phyloP scores from a whole-genome alignment of 1,139 yeast species.

The Diutina rugosa region DNA sequence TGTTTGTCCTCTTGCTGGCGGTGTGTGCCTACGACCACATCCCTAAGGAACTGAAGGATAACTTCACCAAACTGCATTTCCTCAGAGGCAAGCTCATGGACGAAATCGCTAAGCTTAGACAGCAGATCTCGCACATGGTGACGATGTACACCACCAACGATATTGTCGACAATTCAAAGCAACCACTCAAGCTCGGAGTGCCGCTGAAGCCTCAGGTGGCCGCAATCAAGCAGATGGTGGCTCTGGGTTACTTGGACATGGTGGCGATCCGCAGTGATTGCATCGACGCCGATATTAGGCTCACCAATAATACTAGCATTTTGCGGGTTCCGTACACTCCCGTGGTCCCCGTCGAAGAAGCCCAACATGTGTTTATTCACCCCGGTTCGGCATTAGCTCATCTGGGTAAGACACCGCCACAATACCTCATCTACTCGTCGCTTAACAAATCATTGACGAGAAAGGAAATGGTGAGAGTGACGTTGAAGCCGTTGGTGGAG shows the following conservation, averaged over 20 bases:
- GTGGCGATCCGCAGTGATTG: constrained; percentile 76
- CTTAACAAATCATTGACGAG: constrained; percentile 37
- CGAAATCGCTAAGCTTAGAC: constrained; percentile 71
- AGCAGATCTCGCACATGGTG: constrained; percentile 68
- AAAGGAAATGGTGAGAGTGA: constrained; percentile 13
- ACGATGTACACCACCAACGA: constrained; percentile 49
- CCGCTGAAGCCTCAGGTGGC: constrained; percentile 62
- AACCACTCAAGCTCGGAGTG: constrained; percentile 31
- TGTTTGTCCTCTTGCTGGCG: constrained; percentile 62
- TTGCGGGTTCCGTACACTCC: constrained; percentile 65
- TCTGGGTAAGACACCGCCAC: constrained; percentile 58
- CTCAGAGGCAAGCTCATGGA: constrained; percentile 65
- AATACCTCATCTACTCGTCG: constrained; percentile 58
- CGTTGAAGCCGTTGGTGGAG: constrained; percentile 64
- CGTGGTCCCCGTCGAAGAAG: constrained; percentile 41
- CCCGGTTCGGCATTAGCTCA: constrained; percentile 51
- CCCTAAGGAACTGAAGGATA: constrained; percentile 26
- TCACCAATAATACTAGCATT: constrained; percentile 47
- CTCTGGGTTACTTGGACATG: constrained; percentile 89
- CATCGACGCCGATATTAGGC: constrained; percentile 46
- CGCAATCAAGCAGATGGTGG: constrained; percentile 80
- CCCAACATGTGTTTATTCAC: constrained; percentile 55
- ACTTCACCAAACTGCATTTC: constrained; percentile 48
- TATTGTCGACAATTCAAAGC: constrained; percentile 14
- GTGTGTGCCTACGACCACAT: constrained; percentile 84